Percentiles rank a stretch among this genome's conserved stretches.
phyloP scores from a whole-genome alignment of 2,329 filamentous ascomycete species.

The Salinomyces thailandicus region DNA sequence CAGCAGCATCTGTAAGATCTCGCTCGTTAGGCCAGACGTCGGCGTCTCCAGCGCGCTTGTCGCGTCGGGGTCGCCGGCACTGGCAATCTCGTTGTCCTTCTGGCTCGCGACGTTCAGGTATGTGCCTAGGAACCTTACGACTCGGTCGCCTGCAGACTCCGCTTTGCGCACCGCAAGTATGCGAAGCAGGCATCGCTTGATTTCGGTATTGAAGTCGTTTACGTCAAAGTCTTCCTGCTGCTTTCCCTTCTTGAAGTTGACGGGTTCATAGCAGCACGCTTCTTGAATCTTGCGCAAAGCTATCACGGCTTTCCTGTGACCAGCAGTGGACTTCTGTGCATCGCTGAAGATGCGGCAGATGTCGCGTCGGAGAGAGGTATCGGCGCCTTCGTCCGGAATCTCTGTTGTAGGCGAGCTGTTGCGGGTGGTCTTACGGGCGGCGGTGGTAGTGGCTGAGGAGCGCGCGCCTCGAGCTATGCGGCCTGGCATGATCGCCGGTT shows the following conservation, averaged over 20 bases:
- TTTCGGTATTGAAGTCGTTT: conserved; percentile 76
- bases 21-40: conserved; percentile 64
- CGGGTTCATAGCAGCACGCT: conserved; percentile 53
- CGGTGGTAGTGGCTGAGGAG: conserved; percentile 4
- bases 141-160: conserved; percentile 75
- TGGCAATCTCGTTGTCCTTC: conserved; percentile 38
- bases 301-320: conserved; percentile 80
- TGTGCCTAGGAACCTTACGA: conserved; percentile 75
- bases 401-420: conserved; percentile 16
- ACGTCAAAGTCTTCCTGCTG: conserved; percentile 63
- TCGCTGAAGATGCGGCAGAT: conserved; percentile 52
- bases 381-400: conserved; percentile 51
- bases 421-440: conserved; percentile 8
- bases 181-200: conserved; percentile 70
- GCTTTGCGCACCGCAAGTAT: conserved; percentile 85
- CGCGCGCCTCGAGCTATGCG: conserved; percentile 18
- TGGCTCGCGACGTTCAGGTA: conserved; percentile 63
- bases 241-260: conserved; percentile 41
- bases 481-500: conserved; percentile 23
- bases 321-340: conserved; percentile 75
- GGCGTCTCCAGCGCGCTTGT: conserved; percentile 65
- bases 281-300: conserved; percentile 86
- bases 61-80: conserved; percentile 51
- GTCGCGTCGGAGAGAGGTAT: conserved; percentile 60
- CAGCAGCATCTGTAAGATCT: conserved; percentile 62